These are phyloP conservation scores for Cornus controversa DNA, from an alignment of 148 eudicot genomes.

Conservation along the genomic window DNA sequence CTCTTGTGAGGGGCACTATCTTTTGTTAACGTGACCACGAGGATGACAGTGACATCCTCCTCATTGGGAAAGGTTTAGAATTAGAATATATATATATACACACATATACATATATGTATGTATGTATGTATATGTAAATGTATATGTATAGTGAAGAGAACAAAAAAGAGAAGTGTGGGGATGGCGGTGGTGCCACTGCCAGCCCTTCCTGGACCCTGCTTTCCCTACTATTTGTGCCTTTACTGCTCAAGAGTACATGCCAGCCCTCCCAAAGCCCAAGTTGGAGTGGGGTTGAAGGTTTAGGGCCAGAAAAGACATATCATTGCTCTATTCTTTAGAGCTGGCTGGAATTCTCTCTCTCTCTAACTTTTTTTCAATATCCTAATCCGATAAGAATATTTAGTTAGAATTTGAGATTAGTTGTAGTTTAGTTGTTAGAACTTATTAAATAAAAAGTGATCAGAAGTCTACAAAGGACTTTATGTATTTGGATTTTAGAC, in stretches of 20 bases:
- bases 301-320: conserved; percentile 16
- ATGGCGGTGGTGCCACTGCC: conserved; percentile 14
- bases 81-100: neutral
- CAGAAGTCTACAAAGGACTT: neutral
- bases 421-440: conserved; percentile 21
- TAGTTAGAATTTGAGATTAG: conserved; percentile 4
- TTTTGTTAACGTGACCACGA: conserved; percentile 21
- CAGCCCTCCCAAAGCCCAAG: conserved; percentile 2
- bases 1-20: conserved; percentile 31
- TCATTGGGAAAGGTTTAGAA: neutral
- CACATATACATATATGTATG: neutral
- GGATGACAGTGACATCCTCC: conserved; percentile 26
- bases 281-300: conserved; percentile 22
- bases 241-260: conserved; percentile 7
- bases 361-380: neutral
- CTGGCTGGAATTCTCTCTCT: conserved; percentile 9
- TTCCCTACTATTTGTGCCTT: conserved; percentile 6
- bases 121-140: neutral
- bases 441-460: conserved; percentile 10
- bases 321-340: conserved; percentile 20
- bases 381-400: neutral
- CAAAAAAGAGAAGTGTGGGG: neutral
- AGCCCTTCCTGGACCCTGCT: neutral
- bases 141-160: neutral
- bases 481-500: neutral